phyloP scores from a whole-genome alignment of 768 basidiomycete genomes.

The Guyanaporus albipodus region DNA sequence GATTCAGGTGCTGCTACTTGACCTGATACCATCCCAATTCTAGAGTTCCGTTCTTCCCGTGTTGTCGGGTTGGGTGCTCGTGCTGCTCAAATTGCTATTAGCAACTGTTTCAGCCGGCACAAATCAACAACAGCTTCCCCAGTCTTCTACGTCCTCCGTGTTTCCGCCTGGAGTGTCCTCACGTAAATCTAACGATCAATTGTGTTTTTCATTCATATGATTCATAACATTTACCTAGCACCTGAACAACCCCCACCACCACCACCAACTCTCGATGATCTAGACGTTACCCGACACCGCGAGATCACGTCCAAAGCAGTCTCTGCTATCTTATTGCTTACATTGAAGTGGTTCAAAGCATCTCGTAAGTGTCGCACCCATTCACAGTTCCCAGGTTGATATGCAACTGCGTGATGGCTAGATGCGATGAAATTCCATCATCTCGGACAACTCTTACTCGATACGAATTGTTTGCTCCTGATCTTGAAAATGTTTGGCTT shows the following conservation, averaged over 20 bases:
- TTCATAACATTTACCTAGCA: constrained; percentile 33
- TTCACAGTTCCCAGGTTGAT: background rate
- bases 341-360: constrained; percentile 97
- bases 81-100: constrained; percentile 85
- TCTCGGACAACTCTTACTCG: constrained; percentile 89
- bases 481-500: constrained; percentile 99
- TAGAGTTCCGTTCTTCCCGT: constrained; percentile 83
- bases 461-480: constrained; percentile 89
- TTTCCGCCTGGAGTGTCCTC: constrained; percentile 71
- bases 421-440: constrained; percentile 99
- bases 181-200: constrained; percentile 39
- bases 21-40: constrained; percentile 3
- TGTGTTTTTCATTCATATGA: background rate
- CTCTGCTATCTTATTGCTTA: constrained; percentile 86
- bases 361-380: constrained; percentile 65
- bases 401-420: constrained; percentile 31
- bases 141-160: constrained; percentile 61
- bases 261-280: constrained; percentile 82
- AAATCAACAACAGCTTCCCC: constrained; percentile 50
- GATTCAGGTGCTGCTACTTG: background rate
- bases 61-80: constrained; percentile 87
- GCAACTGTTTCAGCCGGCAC: constrained; percentile 88
- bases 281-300: constrained; percentile 90
- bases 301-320: constrained; percentile 98
- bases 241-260: constrained; percentile 60